Percentiles rank a stretch among this genome's conserved stretches.
These are phyloP conservation scores for Wickerhamomyces tratensis DNA, from an alignment of 805 yeast genomes.

Conservation along the genomic window DNA sequence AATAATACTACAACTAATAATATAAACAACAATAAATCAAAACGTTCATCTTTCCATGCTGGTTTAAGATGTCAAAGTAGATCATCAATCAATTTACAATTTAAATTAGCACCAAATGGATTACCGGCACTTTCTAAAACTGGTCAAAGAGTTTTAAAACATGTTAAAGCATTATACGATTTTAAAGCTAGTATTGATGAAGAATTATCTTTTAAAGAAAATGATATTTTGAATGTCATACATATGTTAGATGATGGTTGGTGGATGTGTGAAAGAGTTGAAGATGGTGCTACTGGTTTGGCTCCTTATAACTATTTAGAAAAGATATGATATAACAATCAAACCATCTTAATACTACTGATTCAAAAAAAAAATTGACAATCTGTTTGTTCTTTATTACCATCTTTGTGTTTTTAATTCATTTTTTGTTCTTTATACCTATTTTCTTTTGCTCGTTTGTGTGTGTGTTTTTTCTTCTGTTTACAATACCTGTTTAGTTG, in stretches of 20 bases:
- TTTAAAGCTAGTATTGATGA: slow-evolving; percentile 52
- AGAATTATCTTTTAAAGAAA: slow-evolving; percentile 49
- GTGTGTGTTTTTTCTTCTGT: no score
- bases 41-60: slow-evolving; percentile 16
- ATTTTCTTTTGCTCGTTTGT: no score
- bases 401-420: no score
- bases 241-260: slow-evolving; percentile 61
- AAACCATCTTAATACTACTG: no score
- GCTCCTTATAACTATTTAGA: slow-evolving; percentile 54
- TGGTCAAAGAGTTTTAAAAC: slow-evolving; percentile 43
- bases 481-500: no score
- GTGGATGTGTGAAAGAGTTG: slow-evolving; percentile 60
- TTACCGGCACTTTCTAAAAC: slow-evolving; percentile 40
- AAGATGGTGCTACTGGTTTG: slow-evolving; percentile 32
- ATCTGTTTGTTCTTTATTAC: no score
- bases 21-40: background rate
- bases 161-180: slow-evolving; percentile 46
- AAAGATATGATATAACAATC: slow-evolving; percentile 2
- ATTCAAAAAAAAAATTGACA: no score
- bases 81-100: slow-evolving; percentile 15
- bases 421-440: no score
- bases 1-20: background rate
- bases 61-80: slow-evolving; percentile 15
- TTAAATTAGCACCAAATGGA: slow-evolving; percentile 18
- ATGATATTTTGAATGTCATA: slow-evolving; percentile 42